phyloP scores from a whole-genome alignment of 2,329 filamentous ascomycete species.

The Epichloe elymi region DNA sequence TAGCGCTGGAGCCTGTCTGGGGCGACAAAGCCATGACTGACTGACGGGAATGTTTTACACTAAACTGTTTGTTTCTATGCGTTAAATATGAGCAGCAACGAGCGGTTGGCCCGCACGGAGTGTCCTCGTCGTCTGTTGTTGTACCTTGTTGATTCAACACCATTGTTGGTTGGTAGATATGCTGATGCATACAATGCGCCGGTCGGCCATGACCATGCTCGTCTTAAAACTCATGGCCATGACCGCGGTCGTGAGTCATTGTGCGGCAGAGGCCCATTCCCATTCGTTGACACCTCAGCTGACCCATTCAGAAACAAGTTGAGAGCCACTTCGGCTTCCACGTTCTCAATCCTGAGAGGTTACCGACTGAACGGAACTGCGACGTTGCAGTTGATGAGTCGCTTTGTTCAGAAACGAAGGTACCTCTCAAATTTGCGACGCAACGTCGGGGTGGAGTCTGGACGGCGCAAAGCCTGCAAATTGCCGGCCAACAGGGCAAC shows the following conservation, averaged over 20 bases:
- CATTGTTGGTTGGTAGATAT: background rate
- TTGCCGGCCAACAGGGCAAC: too few species aligned
- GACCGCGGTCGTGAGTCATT: background rate
- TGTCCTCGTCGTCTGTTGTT: too few species aligned
- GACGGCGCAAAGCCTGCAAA: too few species aligned
- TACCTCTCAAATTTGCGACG: background rate
- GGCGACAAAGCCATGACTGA: too few species aligned
- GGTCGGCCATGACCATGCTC: background rate
- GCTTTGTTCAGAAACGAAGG: background rate
- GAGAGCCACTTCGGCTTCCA: background rate
- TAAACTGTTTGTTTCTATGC: too few species aligned
- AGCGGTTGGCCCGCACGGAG: too few species aligned
- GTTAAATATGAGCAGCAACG: too few species aligned
- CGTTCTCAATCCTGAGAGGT: slow-evolving; percentile 4
- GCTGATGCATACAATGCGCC: background rate
- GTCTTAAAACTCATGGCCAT: background rate
- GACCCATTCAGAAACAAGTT: background rate
- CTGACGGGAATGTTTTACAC: too few species aligned
- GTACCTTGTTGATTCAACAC: background rate
- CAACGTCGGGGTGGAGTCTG: too few species aligned
- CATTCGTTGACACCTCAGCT: background rate
- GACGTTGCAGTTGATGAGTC: background rate
- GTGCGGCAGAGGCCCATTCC: background rate
- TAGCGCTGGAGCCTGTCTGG: too few species aligned
- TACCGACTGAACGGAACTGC: slow-evolving; percentile 7